phyloP scores from a whole-genome alignment of 192 early-diverging fungal species.

The Rhizoclosmatium globosum region DNA sequence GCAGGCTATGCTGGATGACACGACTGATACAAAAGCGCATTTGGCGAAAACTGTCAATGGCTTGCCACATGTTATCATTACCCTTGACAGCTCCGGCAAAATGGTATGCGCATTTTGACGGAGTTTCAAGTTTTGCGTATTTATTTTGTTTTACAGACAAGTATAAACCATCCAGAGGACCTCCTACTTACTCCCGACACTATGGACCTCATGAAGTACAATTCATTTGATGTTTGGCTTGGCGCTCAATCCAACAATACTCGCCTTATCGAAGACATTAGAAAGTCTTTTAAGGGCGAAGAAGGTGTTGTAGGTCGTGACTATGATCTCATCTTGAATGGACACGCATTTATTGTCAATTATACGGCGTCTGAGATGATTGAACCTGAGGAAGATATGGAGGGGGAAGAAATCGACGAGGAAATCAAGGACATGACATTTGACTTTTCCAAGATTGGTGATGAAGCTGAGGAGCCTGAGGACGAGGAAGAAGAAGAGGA shows the following conservation, averaged over 20 bases:
- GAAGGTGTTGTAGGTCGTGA: slow-evolving; percentile 21
- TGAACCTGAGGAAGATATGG: neutral
- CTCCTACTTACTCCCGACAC: slow-evolving; percentile 29
- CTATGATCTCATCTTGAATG: slow-evolving; percentile 43
- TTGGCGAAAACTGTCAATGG: slow-evolving; percentile 19
- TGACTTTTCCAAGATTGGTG: neutral
- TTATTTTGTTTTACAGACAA: slow-evolving; percentile 17
- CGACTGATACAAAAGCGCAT: neutral
- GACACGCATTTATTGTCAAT: slow-evolving; percentile 27
- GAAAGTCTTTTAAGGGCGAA: slow-evolving; percentile 34
- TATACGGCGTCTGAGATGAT: slow-evolving; percentile 40
- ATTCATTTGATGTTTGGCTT: slow-evolving; percentile 56
- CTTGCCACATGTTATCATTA: slow-evolving; percentile 37
- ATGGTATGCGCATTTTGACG: slow-evolving; percentile 33
- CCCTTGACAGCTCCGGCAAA: slow-evolving; percentile 43
- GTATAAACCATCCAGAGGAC: slow-evolving; percentile 43
- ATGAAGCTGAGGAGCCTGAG: neutral
- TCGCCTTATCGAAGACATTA: slow-evolving; percentile 49
- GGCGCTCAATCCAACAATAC: slow-evolving; percentile 31
- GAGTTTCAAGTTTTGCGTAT: slow-evolving; percentile 7
- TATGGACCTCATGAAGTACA: slow-evolving; percentile 33
- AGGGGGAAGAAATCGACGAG: neutral
- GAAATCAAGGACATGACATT: neutral
- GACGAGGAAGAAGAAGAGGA: slow-evolving; percentile 6
- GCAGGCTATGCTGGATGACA: slow-evolving; percentile 41